Evolutionary conservation across 306 rosid species (phyloP).

Genomic region (Trichosanthes truncata): DNA sequence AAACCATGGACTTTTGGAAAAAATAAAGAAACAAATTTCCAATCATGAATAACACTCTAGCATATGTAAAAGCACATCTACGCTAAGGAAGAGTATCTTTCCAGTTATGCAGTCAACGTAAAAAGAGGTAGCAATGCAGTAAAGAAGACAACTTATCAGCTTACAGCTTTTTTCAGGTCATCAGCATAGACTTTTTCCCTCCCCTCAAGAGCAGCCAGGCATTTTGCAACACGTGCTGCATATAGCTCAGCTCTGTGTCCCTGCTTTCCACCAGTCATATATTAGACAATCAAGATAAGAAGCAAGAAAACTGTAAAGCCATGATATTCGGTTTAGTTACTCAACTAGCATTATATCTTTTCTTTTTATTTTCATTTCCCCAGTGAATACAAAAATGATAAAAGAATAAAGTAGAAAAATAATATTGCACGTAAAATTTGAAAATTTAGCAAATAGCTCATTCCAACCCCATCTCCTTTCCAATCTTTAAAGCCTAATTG

Average conservation of each 20-base stretch:
- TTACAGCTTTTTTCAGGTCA: constrained; percentile 95
- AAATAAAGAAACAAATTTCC: background rate
- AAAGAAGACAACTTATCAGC: constrained; percentile 46
- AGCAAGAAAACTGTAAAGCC: background rate
- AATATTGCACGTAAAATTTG: background rate
- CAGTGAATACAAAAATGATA: background rate
- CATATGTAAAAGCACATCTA: background rate
- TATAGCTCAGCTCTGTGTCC: constrained; percentile 98
- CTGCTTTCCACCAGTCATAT: constrained; percentile 28
- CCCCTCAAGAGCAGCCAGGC: constrained; percentile 91
- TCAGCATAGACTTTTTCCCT: constrained; percentile 86
- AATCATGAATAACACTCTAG: background rate
- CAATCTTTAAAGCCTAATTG: background rate
- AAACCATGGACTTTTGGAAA: background rate
- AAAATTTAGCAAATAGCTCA: background rate
- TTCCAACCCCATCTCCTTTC: background rate
- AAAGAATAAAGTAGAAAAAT: background rate
- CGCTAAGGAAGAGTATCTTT: background rate
- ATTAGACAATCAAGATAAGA: constrained; percentile 15
- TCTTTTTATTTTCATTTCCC: background rate
- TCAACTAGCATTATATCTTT: background rate
- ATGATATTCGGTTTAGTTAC: background rate
- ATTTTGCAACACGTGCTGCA: constrained; percentile 93
- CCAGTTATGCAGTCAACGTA: background rate
- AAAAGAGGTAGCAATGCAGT: background rate